Evolutionary conservation across 2,329 filamentous ascomycete genomes (phyloP), one percentile per base, ranked within the genome.

Genomic region (Fusarium incarnatum): DNA sequence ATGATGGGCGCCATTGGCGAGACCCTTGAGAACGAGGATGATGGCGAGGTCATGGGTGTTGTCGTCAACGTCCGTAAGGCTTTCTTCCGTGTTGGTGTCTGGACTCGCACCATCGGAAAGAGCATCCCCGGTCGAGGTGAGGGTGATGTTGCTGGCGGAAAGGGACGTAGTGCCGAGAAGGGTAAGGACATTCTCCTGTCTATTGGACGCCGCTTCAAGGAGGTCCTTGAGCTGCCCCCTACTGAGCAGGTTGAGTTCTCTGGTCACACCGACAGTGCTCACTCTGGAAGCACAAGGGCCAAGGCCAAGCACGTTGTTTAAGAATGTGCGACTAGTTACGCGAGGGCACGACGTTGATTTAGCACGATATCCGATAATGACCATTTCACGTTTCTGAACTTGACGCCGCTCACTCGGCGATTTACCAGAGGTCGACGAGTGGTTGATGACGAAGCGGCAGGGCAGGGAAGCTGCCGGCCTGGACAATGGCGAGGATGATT

Each of bases 61-160:
- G 96, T 99, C 27, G 94, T 98, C 85, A 99, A 99, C 82, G 95
- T 99, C 64, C 92, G 96, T 82, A 98, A 97, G 86, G 94, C 92
- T 54, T 98, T 99, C 85, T 99, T 94, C 88, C 93, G 96, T 85
- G 92, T 99, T 74, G 94, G 95, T 79, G 89, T 98, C 75, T 99
- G 97, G 96, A 99, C 96, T 70, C 92, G 94, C 77, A 97, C 94
- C 62, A 94, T 94, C 58, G 95, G 95, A 79, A 95, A 95, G 86
- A 88, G 87, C 77, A 91, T 94, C 65, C 91, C 91, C 3, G 89
- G 89, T 64, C 92, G 93, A 72, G 92, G 92, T 62, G 90, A 91
- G 64, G 90, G 88, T 42, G 90, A 92, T 71, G 86, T 90, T 53
- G 88, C 92, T 46, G 90, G 91, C 57, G 91, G 91, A 73, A 94